Percentiles rank a stretch among this genome's conserved stretches.
Conservation (phyloP, 176 grass and related monocot genomes). For the Alloteropsis semialata region DNA sequence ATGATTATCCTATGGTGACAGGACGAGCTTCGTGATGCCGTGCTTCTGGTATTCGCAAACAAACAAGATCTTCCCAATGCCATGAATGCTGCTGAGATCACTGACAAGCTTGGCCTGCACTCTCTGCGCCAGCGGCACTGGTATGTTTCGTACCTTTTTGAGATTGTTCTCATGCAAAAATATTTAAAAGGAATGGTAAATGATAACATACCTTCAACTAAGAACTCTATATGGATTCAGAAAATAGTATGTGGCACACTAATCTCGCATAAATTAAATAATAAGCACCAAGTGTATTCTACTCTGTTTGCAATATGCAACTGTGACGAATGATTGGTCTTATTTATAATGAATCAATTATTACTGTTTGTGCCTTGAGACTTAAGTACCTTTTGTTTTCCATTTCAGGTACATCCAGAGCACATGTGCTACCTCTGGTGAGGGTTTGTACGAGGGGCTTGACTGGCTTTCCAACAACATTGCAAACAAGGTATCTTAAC, state of each 20-base stretch:
- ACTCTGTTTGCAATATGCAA: background rate
- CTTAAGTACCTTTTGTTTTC: background rate
- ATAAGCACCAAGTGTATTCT: background rate
- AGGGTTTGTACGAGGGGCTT: slow-evolving; percentile 58
- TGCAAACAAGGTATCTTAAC: slow-evolving; percentile 44
- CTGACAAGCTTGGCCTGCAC: slow-evolving; percentile 51
- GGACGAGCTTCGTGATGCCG: slow-evolving; percentile 62
- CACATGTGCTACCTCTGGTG: slow-evolving; percentile 60
- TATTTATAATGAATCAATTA: background rate
- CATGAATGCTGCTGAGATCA: slow-evolving; percentile 58
- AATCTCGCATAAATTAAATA: background rate
- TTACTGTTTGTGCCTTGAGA: background rate
- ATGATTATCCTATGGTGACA: background rate
- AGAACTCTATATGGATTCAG: background rate
- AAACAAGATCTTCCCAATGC: slow-evolving; percentile 68
- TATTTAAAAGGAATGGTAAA: background rate
- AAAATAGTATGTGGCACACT: background rate
- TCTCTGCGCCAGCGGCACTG: slow-evolving; percentile 62
- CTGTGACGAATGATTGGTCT: background rate
- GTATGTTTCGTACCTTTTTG: slow-evolving; percentile 4
- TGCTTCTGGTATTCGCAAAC: slow-evolving; percentile 59
- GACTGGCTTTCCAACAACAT: slow-evolving; percentile 71
- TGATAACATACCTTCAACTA: background rate
- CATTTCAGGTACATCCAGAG: slow-evolving; percentile 58
- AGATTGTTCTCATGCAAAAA: background rate